Evolutionary conservation across 805 yeast genomes (phyloP).

Genomic region (Cyberlindnera mississippiensis): DNA sequence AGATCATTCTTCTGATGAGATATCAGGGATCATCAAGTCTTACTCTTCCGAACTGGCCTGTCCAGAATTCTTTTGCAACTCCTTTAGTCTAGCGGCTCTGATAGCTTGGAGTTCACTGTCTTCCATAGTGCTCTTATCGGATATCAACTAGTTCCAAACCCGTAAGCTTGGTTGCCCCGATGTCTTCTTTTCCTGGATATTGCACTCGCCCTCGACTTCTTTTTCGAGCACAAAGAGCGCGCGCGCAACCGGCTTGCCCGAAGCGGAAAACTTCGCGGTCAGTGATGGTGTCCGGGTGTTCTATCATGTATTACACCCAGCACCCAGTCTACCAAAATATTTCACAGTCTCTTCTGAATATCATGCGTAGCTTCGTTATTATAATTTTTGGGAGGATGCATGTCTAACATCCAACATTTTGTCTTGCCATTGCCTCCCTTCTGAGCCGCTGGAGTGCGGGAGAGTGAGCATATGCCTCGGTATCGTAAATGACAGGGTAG

Average conservation of each 20-base stretch:
- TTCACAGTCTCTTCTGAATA: too few relatives aligned
- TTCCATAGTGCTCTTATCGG: slow-evolving; percentile 52
- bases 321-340: not conserved
- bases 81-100: slow-evolving; percentile 87
- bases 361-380: not conserved
- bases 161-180: too few relatives aligned
- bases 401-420: not conserved
- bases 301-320: too few relatives aligned
- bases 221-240: too few relatives aligned
- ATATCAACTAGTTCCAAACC: too few relatives aligned
- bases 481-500: slow-evolving; percentile 38
- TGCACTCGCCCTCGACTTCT: not conserved
- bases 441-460: slow-evolving; percentile 27
- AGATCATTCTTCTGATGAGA: too few relatives aligned
- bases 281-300: slow-evolving; percentile 4
- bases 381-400: not conserved
- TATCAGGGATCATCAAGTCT: slow-evolving; percentile 3
- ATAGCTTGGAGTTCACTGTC: slow-evolving; percentile 85
- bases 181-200: not conserved
- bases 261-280: not conserved
- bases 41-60: slow-evolving; percentile 21
- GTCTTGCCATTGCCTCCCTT: slow-evolving; percentile 18
- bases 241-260: too few relatives aligned
- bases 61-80: slow-evolving; percentile 60
- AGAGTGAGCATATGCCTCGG: slow-evolving; percentile 26